Percentiles rank a stretch among this genome's conserved stretches.
Conservation (phyloP, 2,329 filamentous ascomycete genomes). For the Neofusicoccum cordaticola region DNA sequence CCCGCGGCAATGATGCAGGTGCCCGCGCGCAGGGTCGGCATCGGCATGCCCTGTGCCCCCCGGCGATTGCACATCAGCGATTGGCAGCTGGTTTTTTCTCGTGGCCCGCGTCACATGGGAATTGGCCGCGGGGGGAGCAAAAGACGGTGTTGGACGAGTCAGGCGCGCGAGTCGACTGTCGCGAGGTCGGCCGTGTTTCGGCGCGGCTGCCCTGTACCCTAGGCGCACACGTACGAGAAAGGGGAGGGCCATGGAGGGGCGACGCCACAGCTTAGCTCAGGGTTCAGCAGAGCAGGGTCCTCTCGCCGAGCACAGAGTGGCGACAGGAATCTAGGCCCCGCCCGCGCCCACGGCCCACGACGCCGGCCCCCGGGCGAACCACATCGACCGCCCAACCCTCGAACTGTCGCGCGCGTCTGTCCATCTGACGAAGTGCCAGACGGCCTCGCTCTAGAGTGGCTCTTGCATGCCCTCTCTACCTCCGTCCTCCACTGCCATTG, state of each 20-base stretch:
- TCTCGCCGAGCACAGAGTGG: neutral
- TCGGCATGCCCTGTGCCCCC: neutral
- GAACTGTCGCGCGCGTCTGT: neutral
- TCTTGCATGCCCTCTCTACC: neutral
- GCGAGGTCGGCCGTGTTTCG: constrained; percentile 9
- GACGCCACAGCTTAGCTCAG: constrained; percentile 2
- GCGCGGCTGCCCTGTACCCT: neutral
- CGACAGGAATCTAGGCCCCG: constrained; percentile 8
- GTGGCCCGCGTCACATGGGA: constrained; percentile 15
- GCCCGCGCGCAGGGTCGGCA: neutral
- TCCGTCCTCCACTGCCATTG: neutral
- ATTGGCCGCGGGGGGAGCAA: neutral
- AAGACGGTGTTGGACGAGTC: constrained; percentile 12
- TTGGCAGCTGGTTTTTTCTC: constrained; percentile 8
- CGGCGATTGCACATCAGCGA: neutral
- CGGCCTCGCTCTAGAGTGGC: neutral
- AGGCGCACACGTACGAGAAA: neutral
- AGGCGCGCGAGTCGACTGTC: neutral
- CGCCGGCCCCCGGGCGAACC: neutral
- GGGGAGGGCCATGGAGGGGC: neutral
- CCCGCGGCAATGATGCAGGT: constrained; percentile 2
- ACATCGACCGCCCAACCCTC: neutral
- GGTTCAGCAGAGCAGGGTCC: constrained; percentile 12
- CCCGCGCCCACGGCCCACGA: neutral
- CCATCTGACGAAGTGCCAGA: neutral